phyloP scores from a whole-genome alignment of 257 asterid species.

The Leonotis leonurus region DNA sequence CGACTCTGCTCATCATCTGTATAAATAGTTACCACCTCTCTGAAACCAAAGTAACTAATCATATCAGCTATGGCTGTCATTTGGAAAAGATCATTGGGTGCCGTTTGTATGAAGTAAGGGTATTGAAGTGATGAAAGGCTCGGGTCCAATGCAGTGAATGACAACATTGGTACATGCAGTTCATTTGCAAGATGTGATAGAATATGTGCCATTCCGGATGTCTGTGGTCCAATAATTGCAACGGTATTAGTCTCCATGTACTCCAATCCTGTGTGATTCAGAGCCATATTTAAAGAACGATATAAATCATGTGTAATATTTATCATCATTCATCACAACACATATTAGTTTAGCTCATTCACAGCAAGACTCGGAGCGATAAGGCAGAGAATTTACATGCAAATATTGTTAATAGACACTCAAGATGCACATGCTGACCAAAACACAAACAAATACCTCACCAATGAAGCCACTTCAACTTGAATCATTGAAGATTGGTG shows the following conservation, averaged over 20 bases:
- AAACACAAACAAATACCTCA: no score
- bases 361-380: neutral
- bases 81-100: conserved; percentile 64
- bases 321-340: neutral
- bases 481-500: no score
- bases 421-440: neutral
- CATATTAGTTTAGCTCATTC: neutral
- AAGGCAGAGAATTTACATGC: neutral
- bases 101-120: conserved; percentile 77
- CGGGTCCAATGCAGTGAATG: conserved; percentile 80
- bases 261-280: conserved; percentile 45
- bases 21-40: conserved; percentile 48
- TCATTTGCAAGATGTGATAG: conserved; percentile 75
- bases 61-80: conserved; percentile 77
- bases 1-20: conserved; percentile 70
- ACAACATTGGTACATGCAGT: conserved; percentile 79
- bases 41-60: conserved; percentile 48
- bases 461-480: no score
- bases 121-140: conserved; percentile 68
- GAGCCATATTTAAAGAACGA: neutral
- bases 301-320: no score
- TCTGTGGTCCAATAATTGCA: conserved; percentile 85
- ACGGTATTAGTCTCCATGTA: conserved; percentile 63
- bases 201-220: conserved; percentile 69
- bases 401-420: neutral